These are phyloP conservation scores for Parietichytrium sp. DNA, from an alignment of 108 stramenopile species.

Conservation along the genomic window DNA sequence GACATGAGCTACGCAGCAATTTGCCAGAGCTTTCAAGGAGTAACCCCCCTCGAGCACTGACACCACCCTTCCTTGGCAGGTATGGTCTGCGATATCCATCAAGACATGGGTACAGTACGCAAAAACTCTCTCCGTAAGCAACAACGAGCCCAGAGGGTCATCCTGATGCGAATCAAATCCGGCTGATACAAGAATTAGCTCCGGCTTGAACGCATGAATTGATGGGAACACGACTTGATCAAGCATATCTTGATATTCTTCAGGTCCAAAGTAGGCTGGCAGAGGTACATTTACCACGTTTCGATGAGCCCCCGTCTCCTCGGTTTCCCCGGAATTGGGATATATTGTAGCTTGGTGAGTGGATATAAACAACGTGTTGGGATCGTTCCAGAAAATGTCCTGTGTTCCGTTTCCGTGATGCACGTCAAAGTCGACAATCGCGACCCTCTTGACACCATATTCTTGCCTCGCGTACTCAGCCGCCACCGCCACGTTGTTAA, in stretches of 20 bases:
- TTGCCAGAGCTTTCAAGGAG: conserved; percentile 45
- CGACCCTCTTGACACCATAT: conserved; percentile 53
- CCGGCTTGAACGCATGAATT: conserved; percentile 62
- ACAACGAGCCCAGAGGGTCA: conserved; percentile 69
- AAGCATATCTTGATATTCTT: conserved; percentile 77
- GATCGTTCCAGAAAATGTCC: conserved; percentile 54
- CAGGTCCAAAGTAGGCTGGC: conserved; percentile 89
- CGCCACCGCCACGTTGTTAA: conserved; percentile 98
- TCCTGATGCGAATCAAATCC: conserved; percentile 78
- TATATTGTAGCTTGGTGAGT: conserved; percentile 68
- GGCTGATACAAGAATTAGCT: conserved; percentile 73
- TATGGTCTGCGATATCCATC: conserved; percentile 83
- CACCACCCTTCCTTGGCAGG: conserved; percentile 88
- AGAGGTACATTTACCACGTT: conserved; percentile 65
- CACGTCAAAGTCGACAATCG: conserved; percentile 66
- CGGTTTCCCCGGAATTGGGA: conserved; percentile 61
- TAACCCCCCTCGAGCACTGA: conserved; percentile 94
- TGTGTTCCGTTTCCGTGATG: conserved; percentile 70
- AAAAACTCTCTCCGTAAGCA: conserved; percentile 62
- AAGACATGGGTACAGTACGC: conserved; percentile 76
- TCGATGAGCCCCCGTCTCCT: conserved; percentile 64
- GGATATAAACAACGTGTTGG: conserved; percentile 64
- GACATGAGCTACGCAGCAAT: no score
- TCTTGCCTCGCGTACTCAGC: conserved; percentile 89
- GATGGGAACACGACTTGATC: conserved; percentile 65